Percentiles rank a stretch among this genome's conserved stretches.
Evolutionary conservation across 176 grass and related monocot species (phyloP).

Genomic region (Phyllostachys edulis): DNA sequence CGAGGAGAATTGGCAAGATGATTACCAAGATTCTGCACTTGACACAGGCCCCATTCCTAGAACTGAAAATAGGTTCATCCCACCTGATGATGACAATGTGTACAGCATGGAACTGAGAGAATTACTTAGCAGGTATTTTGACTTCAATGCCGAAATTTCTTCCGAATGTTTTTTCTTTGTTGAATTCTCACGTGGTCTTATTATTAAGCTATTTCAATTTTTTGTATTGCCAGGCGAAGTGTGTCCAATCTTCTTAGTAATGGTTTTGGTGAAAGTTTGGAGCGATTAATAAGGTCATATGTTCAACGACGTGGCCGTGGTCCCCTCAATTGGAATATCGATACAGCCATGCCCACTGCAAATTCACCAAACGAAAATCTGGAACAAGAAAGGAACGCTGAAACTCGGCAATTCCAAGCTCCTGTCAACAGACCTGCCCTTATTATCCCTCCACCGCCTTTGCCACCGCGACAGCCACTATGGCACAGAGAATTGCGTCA

Average conservation of each 20-base stretch:
- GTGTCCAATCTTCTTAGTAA: slow-evolving; percentile 98
- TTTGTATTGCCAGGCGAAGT: slow-evolving; percentile 65
- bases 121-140: slow-evolving; percentile 81
- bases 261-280: slow-evolving; percentile 95
- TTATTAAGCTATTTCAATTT: slow-evolving; percentile 15
- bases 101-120: slow-evolving; percentile 97
- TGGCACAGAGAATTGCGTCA: slow-evolving; percentile 70
- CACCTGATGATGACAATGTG: slow-evolving; percentile 90
- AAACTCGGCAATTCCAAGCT: slow-evolving; percentile 49
- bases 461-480: slow-evolving; percentile 74
- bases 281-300: slow-evolving; percentile 92
- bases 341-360: slow-evolving; percentile 27
- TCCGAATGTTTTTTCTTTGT: not conserved
- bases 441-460: slow-evolving; percentile 70
- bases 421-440: slow-evolving; percentile 51
- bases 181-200: slow-evolving; percentile 20
- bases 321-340: slow-evolving; percentile 73
- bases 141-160: slow-evolving; percentile 1
- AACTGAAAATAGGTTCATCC: slow-evolving; percentile 71
- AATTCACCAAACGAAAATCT: slow-evolving; percentile 62
- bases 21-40: slow-evolving; percentile 55
- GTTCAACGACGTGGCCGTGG: slow-evolving; percentile 60
- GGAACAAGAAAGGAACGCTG: slow-evolving; percentile 63
- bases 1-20: slow-evolving; percentile 83
- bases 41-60: slow-evolving; percentile 51